phyloP scores from a whole-genome alignment of 2,329 filamentous ascomycete genomes.

The Dactylellina leptospora region DNA sequence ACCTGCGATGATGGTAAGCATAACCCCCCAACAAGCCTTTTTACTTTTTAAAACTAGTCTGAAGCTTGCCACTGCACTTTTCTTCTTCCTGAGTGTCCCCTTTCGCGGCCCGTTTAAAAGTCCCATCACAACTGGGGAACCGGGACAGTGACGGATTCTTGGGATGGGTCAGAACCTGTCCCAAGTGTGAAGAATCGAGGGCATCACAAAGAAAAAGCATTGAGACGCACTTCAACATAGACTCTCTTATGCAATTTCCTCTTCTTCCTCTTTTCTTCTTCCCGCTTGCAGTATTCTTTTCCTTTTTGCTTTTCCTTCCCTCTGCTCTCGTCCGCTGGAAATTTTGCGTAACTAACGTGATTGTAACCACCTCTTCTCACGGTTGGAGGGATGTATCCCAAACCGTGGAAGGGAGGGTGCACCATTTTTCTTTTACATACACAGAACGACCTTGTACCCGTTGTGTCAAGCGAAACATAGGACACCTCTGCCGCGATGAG shows the following conservation, averaged over 20 bases:
- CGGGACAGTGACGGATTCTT: conserved; percentile 48
- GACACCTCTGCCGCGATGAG: conserved; percentile 97
- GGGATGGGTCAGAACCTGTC: conserved; percentile 21
- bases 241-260: conserved; percentile 51
- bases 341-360: conserved; percentile 54
- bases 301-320: conserved; percentile 56
- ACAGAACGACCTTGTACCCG: conserved; percentile 89
- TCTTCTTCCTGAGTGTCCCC: conserved; percentile 39
- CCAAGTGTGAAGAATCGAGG: conserved; percentile 33
- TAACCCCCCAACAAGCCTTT: neutral
- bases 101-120: conserved; percentile 12
- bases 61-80: conserved; percentile 53
- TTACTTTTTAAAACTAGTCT: conserved; percentile 57
- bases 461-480: conserved; percentile 98
- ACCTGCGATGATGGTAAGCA: conserved; percentile 72
- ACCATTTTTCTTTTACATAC: conserved; percentile 53
- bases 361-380: conserved; percentile 60
- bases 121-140: conserved; percentile 47
- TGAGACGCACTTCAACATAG: conserved; percentile 28
- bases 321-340: conserved; percentile 44
- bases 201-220: conserved; percentile 46
- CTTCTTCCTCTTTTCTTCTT: conserved; percentile 38
- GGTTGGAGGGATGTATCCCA: conserved; percentile 58
- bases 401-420: conserved; percentile 55
- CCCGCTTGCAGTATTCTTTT: conserved; percentile 15